phyloP scores from a whole-genome alignment of 805 yeast species.

The Candida coquimbonensis region DNA sequence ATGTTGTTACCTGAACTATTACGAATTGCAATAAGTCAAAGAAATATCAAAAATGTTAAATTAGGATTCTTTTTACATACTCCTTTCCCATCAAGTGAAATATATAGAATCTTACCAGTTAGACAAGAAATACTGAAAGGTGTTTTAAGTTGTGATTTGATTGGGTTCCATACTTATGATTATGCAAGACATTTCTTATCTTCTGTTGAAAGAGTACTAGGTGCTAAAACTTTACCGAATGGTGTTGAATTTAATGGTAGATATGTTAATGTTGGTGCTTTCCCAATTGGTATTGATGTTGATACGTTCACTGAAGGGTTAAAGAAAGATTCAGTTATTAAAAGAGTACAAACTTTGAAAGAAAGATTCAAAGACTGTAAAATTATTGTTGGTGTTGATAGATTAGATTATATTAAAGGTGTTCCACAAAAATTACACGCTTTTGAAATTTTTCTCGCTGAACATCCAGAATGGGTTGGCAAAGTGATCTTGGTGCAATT shows the following conservation, averaged over 20 bases:
- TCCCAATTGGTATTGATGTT: conserved; percentile 98
- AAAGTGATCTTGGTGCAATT: conserved; percentile 93
- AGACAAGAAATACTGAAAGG: conserved; percentile 88
- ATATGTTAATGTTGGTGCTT: conserved; percentile 84
- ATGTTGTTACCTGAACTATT: conserved; percentile 92
- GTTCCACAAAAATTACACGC: conserved; percentile 97
- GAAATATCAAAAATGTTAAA: conserved; percentile 47
- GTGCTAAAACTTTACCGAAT: conserved; percentile 81
- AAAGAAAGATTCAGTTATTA: conserved; percentile 50
- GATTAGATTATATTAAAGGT: conserved; percentile 95
- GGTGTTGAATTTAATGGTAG: conserved; percentile 77
- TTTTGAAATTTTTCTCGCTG: conserved; percentile 82
- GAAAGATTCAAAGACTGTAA: conserved; percentile 69
- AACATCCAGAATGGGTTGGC: conserved; percentile 98
- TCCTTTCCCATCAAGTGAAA: conserved; percentile 96
- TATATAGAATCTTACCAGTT: conserved; percentile 92
- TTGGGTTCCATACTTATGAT: conserved; percentile 99
- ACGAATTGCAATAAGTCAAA: conserved; percentile 47
- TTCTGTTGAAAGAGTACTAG: conserved; percentile 76
- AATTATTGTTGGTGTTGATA: conserved; percentile 92
- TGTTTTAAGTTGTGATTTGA: conserved; percentile 85
- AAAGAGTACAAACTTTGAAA: conserved; percentile 57
- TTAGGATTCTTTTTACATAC: conserved; percentile 95
- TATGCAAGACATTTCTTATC: conserved; percentile 94
- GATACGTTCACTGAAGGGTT: conserved; percentile 83